These are phyloP conservation scores for Notholithocarpus densiflorus DNA, from an alignment of 306 rosid genomes.

Conservation along the genomic window DNA sequence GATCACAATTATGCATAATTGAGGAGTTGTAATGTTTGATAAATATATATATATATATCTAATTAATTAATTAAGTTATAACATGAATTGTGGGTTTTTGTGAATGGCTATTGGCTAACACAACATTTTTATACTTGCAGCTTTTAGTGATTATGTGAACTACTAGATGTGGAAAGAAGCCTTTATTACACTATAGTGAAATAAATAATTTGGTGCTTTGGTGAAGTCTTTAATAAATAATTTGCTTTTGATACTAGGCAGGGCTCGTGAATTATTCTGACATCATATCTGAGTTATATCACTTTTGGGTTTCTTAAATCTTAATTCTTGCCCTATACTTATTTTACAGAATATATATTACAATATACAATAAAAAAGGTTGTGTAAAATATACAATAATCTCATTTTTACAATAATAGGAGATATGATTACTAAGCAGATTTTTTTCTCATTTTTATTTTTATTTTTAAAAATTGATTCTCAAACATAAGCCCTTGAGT, in stretches of 20 bases:
- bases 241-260: background rate
- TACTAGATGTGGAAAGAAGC: constrained; percentile 27
- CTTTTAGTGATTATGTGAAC: constrained; percentile 14
- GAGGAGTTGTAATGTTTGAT: background rate
- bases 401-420: too few species aligned
- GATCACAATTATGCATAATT: background rate
- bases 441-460: too few species aligned
- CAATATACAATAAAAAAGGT: too few species aligned
- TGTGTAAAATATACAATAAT: too few species aligned
- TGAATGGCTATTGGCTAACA: constrained; percentile 36
- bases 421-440: too few species aligned
- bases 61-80: background rate
- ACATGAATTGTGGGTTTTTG: constrained; percentile 23
- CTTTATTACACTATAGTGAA: constrained; percentile 20
- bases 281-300: background rate
- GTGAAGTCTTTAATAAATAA: constrained; percentile 13
- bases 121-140: background rate
- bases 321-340: too few species aligned
- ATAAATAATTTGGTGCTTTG: constrained; percentile 46
- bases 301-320: background rate
- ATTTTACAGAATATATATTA: too few species aligned
- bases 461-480: too few species aligned
- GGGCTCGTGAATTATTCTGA: background rate
- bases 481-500: too few species aligned
- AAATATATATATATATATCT: background rate